Base-by-base conservation (phyloP, 2,329 filamentous ascomycete genomes). In the Cephalotrichum gorgonifer region DNA sequence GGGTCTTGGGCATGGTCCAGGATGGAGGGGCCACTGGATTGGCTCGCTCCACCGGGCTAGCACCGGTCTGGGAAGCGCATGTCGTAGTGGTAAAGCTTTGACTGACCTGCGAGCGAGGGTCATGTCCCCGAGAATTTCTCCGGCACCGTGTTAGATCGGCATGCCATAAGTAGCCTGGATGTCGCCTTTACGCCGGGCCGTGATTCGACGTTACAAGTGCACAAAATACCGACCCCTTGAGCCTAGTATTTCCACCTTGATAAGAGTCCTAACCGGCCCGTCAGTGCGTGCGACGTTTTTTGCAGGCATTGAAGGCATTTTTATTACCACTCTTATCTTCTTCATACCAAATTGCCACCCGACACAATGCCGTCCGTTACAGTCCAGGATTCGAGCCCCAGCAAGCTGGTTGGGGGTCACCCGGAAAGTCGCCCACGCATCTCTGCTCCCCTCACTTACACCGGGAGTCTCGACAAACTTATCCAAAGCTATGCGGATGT, bases 401-500 rank as follows among this genome's bases (percentile, higher is more conserved):
- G 17, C 50, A 60, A 55, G 43, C 53, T 65, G 35, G 49, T 64
- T 28, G 63, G 63, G 23, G 57, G 62, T 27, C 54, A 65, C 47
- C 51, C 57, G n/a, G 52, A 57, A 17, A 59, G 57, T 44, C 55
- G 60, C 6, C 56, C 63, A 25, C 57, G 61, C 22, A 49, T 64
- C 30, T 51, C 56, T 26, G 50, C 17, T 11, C 52, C 52, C 7
- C 20, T 55, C 17, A 51, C 50, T 31, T 53, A 53, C 39, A 48
- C 48, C n/a, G 52, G 53, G 38, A 50, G 31, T 17, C 52, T 55
- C 11, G 50, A 54, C 44, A 31, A 33, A 27, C 8, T 11, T 6
- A 31, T 31, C 43, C 11, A 30, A 31, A 45, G 26, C 43, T 26
- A 30, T 7, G 8, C 23, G 3, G 80, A 84, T 27, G 64, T 76